Evolutionary conservation across 2,329 filamentous ascomycete genomes (phyloP).

Genomic region (Ophiostoma novo-ulmi): DNA sequence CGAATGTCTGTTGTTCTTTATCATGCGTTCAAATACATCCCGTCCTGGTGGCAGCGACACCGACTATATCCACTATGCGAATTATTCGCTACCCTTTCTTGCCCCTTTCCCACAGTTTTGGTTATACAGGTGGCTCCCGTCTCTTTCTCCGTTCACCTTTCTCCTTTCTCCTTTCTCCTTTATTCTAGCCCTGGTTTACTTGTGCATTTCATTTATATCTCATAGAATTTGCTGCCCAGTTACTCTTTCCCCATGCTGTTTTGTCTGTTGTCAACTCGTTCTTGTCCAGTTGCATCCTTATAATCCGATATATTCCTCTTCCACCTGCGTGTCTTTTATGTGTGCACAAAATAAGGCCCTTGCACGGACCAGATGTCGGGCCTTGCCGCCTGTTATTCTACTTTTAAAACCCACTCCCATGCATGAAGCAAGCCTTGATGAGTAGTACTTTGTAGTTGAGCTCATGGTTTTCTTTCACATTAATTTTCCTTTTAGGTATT

Average conservation of each 20-base stretch:
- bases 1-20: background rate
- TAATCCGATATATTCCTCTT: slow-evolving; percentile 5
- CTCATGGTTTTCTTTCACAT: background rate
- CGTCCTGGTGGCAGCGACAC: background rate
- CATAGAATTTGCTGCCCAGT: background rate
- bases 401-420: background rate
- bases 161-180: background rate
- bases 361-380: slow-evolving; percentile 2
- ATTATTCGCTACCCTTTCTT: background rate
- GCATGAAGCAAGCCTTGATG: slow-evolving; percentile 8
- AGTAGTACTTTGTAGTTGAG: background rate
- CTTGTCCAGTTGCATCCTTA: background rate
- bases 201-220: background rate
- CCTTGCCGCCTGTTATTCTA: slow-evolving; percentile 3
- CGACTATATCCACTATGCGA: slow-evolving; percentile 10
- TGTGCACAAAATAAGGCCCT: slow-evolving; percentile 5
- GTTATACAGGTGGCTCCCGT: background rate
- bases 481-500: background rate
- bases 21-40: background rate
- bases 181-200: background rate
- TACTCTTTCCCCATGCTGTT: background rate
- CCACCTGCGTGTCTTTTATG: background rate
- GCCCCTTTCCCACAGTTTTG: background rate
- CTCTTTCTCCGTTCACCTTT: background rate
- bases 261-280: background rate